Evolutionary conservation across 1,139 yeast species (phyloP).

Genomic region (Debaryomycetaceae sp.): DNA sequence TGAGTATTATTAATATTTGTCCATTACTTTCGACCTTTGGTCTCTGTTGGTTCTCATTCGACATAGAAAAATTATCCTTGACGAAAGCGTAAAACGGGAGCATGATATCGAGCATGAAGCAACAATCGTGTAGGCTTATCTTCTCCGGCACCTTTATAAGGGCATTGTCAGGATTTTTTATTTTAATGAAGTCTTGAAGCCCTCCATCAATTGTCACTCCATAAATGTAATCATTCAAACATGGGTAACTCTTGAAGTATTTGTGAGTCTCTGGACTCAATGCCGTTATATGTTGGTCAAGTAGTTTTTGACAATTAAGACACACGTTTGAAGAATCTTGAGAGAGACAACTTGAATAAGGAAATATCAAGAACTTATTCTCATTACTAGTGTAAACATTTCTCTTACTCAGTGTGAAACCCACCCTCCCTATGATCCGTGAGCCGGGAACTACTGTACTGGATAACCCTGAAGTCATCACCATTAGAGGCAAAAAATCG

Average conservation of each 20-base stretch:
- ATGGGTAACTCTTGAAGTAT: slow-evolving; percentile 7
- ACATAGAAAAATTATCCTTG: slow-evolving; percentile 11
- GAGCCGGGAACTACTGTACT: slow-evolving; percentile 28
- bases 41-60: slow-evolving; percentile 2
- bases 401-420: slow-evolving; percentile 7
- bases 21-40: slow-evolving; percentile 8
- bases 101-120: slow-evolving; percentile 32
- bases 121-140: slow-evolving; percentile 37
- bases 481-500: slow-evolving; percentile 20
- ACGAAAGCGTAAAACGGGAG: slow-evolving; percentile 33
- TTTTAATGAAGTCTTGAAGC: slow-evolving; percentile 33
- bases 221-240: slow-evolving; percentile 25
- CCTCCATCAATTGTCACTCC: slow-evolving; percentile 42
- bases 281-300: neutral
- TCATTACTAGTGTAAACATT: slow-evolving; percentile 4
- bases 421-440: slow-evolving; percentile 28
- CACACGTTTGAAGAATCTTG: slow-evolving; percentile 19
- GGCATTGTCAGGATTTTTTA: slow-evolving; percentile 22
- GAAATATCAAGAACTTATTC: slow-evolving; percentile 31
- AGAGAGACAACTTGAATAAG: slow-evolving; percentile 32
- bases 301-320: slow-evolving; percentile 17
- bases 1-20: slow-evolving; percentile 25
- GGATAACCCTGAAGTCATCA: slow-evolving; percentile 7
- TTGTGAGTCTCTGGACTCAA: neutral
- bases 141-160: slow-evolving; percentile 27